phyloP scores from a whole-genome alignment of 345 rosid species.

The Heritiera littoralis region DNA sequence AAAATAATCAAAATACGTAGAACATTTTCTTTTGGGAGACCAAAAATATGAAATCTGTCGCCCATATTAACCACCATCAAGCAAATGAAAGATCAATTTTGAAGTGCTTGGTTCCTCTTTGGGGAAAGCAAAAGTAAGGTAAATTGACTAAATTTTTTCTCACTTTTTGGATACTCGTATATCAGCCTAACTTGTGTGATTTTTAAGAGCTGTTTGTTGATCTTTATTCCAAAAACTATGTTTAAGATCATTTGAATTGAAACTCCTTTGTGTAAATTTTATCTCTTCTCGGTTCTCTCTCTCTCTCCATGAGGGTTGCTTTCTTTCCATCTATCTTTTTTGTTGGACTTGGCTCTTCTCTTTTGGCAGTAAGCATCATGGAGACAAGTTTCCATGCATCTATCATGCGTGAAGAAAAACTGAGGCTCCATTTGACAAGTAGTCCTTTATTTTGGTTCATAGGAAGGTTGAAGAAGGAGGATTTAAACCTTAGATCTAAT shows the following conservation, averaged over 20 bases:
- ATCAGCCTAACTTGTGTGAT: background rate
- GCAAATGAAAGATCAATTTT: background rate
- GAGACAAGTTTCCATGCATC: slow-evolving; percentile 41
- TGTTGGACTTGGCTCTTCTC: slow-evolving; percentile 30
- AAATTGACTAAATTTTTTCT: background rate
- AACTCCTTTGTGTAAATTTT: background rate
- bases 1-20: background rate
- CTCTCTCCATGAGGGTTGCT: background rate
- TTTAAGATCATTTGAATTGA: background rate
- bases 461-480: no score
- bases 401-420: slow-evolving; percentile 26
- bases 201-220: background rate
- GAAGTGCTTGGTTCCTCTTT: background rate
- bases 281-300: background rate
- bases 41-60: background rate
- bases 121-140: background rate
- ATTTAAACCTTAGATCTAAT: no score
- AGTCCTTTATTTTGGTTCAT: no score
- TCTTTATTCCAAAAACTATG: background rate
- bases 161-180: background rate
- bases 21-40: background rate
- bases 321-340: slow-evolving; percentile 5
- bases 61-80: background rate
- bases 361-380: slow-evolving; percentile 19
- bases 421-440: slow-evolving; percentile 23